phyloP scores from a whole-genome alignment of 1,139 yeast species.

The Insectozyma bohioensis region DNA sequence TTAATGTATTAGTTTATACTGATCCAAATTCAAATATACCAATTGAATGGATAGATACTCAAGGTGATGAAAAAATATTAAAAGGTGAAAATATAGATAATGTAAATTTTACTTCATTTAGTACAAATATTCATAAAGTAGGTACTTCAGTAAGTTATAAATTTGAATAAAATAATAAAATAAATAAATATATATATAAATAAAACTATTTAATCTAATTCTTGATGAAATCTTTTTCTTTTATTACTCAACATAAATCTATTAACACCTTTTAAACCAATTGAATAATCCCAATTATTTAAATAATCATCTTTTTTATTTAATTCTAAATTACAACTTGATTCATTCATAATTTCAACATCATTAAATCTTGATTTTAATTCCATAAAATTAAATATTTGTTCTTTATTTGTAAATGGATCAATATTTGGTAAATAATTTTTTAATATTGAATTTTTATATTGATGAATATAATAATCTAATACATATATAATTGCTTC shows the following conservation, averaged over 20 bases:
- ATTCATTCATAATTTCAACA: constrained; percentile 35
- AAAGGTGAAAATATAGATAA: constrained; percentile 56
- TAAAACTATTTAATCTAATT: constrained; percentile 14
- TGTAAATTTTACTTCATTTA: constrained; percentile 69
- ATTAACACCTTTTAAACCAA: constrained; percentile 48
- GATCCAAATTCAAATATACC: constrained; percentile 67
- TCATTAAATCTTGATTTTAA: constrained; percentile 46
- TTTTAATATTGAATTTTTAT: constrained; percentile 32
- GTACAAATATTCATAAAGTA: constrained; percentile 68
- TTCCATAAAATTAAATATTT: constrained; percentile 48
- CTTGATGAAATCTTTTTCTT: constrained; percentile 41
- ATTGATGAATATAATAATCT: constrained; percentile 59
- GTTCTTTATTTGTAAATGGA: constrained; percentile 41
- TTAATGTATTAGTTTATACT: constrained; percentile 84
- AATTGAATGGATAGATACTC: constrained; percentile 80
- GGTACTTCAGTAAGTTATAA: constrained; percentile 78
- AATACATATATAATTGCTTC: constrained; percentile 62
- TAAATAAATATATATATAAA: not conserved
- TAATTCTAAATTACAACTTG: constrained; percentile 40
- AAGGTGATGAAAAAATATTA: constrained; percentile 56
- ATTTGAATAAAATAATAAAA: constrained; percentile 9
- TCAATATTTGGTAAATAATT: constrained; percentile 33
- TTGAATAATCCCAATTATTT: constrained; percentile 46
- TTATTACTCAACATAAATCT: constrained; percentile 57
- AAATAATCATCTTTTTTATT: constrained; percentile 49